Evolutionary conservation across 768 basidiomycete species (phyloP).

Genomic region (Collybiopsis confluens): DNA sequence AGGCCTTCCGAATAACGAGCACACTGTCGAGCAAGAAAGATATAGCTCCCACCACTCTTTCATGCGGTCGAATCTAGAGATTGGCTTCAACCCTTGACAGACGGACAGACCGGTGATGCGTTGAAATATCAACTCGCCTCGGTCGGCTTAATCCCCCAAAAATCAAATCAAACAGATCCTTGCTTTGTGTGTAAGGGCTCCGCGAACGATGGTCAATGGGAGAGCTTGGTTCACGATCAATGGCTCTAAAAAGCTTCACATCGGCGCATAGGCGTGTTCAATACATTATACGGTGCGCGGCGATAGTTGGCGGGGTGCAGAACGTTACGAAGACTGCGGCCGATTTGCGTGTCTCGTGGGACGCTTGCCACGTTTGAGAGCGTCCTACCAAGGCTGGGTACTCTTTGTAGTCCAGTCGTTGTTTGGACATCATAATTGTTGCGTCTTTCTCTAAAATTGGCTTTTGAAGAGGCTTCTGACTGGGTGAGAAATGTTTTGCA

Average conservation of each 20-base stretch:
- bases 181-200: slow-evolving; percentile 72
- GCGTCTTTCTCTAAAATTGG: slow-evolving; percentile 67
- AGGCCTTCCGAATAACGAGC: too few species aligned
- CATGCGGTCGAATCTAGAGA: too few species aligned
- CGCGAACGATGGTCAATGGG: slow-evolving; percentile 67
- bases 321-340: too few species aligned
- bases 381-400: slow-evolving; percentile 83
- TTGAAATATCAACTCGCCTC: slow-evolving; percentile 11
- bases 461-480: slow-evolving; percentile 79
- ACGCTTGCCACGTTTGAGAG: slow-evolving; percentile 87
- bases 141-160: slow-evolving; percentile 30
- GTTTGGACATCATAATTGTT: slow-evolving; percentile 84
- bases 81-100: not conserved
- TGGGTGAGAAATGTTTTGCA: too few species aligned
- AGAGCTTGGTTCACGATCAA: slow-evolving; percentile 76
- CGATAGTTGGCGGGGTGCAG: too few species aligned
- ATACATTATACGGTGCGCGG: too few species aligned
- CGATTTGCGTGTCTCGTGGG: too few species aligned
- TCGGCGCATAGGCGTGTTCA: too few species aligned
- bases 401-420: slow-evolving; percentile 57
- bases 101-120: too few species aligned
- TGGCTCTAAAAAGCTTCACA: slow-evolving; percentile 89
- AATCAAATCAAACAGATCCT: slow-evolving; percentile 62
- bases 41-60: too few species aligned
- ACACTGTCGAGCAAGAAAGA: too few species aligned